Conservation (phyloP, 306 rosid genomes). For the Cucumis cinereus region DNA sequence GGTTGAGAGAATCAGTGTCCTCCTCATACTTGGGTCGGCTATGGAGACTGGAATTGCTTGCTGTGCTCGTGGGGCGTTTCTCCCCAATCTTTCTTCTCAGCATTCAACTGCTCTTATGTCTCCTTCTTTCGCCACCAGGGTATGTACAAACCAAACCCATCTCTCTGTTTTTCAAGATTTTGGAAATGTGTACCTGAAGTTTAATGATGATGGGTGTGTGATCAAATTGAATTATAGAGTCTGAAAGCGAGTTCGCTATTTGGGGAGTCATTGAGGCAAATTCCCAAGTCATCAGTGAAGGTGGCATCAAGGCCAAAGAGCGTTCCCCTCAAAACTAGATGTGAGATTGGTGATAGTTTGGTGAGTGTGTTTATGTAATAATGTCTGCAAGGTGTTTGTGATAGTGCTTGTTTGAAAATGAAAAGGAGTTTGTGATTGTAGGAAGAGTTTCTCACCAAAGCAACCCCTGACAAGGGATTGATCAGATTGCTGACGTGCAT, state of each 20-base stretch:
- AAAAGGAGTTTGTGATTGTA: conserved; percentile 10
- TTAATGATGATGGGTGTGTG: not conserved
- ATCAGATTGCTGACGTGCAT: conserved; percentile 63
- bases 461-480: conserved; percentile 82
- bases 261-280: conserved; percentile 65
- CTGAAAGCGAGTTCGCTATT: conserved; percentile 66
- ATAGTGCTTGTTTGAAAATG: not conserved
- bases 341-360: conserved; percentile 86
- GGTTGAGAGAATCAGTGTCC: not conserved
- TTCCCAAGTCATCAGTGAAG: conserved; percentile 48
- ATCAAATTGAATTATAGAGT: conserved; percentile 24
- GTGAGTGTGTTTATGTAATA: conserved; percentile 27
- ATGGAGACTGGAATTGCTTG: conserved; percentile 75
- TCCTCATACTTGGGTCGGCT: not conserved
- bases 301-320: conserved; percentile 37
- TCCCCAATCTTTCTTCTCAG: conserved; percentile 45
- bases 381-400: not conserved
- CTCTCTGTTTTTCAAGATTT: not conserved
- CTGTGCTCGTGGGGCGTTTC: conserved; percentile 44
- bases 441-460: conserved; percentile 84
- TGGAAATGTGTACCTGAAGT: not conserved
- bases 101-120: conserved; percentile 34
- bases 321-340: conserved; percentile 40
- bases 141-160: conserved; percentile 12
- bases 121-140: conserved; percentile 54